Evolutionary conservation across 176 grass and related monocot species (phyloP).

Genomic region (Eleusine indica): DNA sequence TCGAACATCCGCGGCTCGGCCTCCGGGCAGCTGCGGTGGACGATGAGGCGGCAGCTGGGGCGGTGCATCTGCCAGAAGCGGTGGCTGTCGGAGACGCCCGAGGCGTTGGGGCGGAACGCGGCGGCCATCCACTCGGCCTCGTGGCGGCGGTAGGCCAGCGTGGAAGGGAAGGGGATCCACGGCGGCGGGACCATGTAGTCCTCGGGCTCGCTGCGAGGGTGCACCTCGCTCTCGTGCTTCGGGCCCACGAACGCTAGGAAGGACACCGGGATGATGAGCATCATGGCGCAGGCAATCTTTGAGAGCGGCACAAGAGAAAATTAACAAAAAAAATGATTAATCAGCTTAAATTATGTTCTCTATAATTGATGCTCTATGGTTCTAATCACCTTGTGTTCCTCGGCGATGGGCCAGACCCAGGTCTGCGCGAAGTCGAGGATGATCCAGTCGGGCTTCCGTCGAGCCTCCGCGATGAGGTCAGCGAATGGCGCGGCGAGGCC

Average conservation of each 20-base stretch:
- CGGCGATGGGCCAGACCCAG: slow-evolving; percentile 46
- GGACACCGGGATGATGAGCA: slow-evolving; percentile 9
- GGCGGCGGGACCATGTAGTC: slow-evolving; percentile 36
- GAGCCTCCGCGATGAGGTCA: too few relatives aligned
- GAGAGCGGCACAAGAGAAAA: too few relatives aligned
- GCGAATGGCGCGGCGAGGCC: neutral
- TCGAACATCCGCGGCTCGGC: slow-evolving; percentile 23
- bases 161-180: slow-evolving; percentile 35
- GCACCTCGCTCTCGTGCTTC: neutral
- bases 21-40: slow-evolving; percentile 34
- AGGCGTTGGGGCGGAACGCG: neutral
- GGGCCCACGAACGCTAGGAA: neutral
- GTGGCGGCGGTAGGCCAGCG: slow-evolving; percentile 24
- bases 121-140: neutral
- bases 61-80: slow-evolving; percentile 9
- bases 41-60: neutral
- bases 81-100: neutral
- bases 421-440: slow-evolving; percentile 47
- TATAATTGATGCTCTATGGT: too few relatives aligned
- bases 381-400: slow-evolving; percentile 1
- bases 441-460: slow-evolving; percentile 46
- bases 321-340: too few relatives aligned
- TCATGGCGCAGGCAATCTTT: slow-evolving; percentile 10
- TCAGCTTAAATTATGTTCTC: too few relatives aligned
- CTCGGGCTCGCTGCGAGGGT: neutral